A percentile compares a stretch with the other conserved stretches of the same genome.
Evolutionary conservation across 306 rosid species (phyloP).

Genomic region (Rubus parviflorus): DNA sequence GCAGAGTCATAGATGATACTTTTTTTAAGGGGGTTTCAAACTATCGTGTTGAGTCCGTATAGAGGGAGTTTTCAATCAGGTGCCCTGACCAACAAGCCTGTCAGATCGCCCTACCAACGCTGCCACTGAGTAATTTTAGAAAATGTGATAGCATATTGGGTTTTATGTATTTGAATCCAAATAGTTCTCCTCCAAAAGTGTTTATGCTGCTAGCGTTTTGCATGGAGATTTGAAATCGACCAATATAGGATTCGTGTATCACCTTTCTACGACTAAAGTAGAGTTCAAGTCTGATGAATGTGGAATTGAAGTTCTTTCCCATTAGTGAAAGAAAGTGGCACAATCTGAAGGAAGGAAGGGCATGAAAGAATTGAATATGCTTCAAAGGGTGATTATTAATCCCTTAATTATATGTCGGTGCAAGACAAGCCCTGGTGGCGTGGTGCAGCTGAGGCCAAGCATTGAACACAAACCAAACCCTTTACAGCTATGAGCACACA

Average conservation of each 20-base stretch:
- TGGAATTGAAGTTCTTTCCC: neutral
- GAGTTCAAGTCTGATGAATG: neutral
- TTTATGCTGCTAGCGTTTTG: neutral
- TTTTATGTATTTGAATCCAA: neutral
- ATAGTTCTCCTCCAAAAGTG: neutral
- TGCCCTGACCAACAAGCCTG: too few relatives aligned
- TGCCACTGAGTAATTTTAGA: too few relatives aligned
- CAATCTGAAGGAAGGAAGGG: neutral
- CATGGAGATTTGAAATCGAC: neutral
- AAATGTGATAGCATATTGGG: neutral
- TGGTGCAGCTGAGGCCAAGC: constrained; percentile 13
- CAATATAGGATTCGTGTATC: neutral
- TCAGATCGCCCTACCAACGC: too few relatives aligned
- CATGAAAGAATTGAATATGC: neutral
- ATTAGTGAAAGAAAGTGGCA: neutral
- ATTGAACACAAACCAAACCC: constrained; percentile 5
- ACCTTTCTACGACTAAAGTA: neutral
- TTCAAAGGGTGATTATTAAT: neutral
- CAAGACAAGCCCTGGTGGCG: neutral
- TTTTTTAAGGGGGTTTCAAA: neutral
- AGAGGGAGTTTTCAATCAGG: too few relatives aligned
- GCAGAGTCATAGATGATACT: neutral
- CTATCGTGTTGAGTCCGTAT: too few relatives aligned
- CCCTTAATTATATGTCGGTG: constrained; percentile 7
- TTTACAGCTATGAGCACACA: constrained; percentile 34